Percentiles rank a stretch among this genome's conserved stretches.
phyloP scores from a whole-genome alignment of 306 rosid species.

The Canavalia ensiformis region DNA sequence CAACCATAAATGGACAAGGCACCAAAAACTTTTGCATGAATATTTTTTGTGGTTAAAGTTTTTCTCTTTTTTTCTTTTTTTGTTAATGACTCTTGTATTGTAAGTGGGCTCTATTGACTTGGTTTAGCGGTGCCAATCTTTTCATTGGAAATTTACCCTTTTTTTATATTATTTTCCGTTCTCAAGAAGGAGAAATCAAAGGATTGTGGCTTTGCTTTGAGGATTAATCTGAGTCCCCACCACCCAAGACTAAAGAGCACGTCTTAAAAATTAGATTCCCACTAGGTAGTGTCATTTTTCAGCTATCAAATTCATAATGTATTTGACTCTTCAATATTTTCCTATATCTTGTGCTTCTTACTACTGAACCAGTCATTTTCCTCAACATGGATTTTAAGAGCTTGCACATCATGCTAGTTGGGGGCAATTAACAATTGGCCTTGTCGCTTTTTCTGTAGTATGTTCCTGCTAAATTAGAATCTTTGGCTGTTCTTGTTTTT shows the following conservation, averaged over 20 bases:
- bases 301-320: background rate
- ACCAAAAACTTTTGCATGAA: background rate
- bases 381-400: background rate
- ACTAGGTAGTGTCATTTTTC: conserved; percentile 34
- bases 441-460: background rate
- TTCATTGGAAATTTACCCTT: conserved; percentile 38
- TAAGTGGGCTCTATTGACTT: conserved; percentile 42
- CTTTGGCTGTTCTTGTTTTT: background rate
- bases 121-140: conserved; percentile 15
- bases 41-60: background rate
- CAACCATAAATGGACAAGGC: background rate
- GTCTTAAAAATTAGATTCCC: conserved; percentile 36
- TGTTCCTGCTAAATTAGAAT: background rate
- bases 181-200: background rate
- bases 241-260: conserved; percentile 37
- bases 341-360: background rate
- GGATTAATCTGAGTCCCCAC: conserved; percentile 38
- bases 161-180: background rate
- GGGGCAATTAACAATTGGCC: background rate
- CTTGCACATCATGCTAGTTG: background rate
- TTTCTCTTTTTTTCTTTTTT: background rate
- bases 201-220: background rate
- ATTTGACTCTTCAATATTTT: conserved; percentile 30
- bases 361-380: background rate
- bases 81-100: background rate